Evolutionary conservation across 352 stramenopile genomes (phyloP).

Genomic region (Pseudoperonospora humuli): DNA sequence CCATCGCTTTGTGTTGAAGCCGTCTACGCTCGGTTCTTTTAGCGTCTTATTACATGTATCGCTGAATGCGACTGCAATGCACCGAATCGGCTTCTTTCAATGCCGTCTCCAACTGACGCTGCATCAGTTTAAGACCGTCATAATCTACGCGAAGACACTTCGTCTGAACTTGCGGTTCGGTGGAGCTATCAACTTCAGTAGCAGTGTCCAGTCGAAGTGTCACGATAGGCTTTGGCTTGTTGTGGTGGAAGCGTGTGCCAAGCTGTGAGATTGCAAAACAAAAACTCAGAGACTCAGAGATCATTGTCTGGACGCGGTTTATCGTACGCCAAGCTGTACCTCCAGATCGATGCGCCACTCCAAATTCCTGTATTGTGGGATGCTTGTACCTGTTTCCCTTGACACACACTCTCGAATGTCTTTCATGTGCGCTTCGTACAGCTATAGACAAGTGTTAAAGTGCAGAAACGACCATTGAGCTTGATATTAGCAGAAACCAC

Average conservation of each 20-base stretch:
- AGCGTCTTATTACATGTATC: constrained; percentile 50
- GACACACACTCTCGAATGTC: constrained; percentile 47
- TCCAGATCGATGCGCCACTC: constrained; percentile 81
- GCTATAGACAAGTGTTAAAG: constrained; percentile 13
- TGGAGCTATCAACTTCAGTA: constrained; percentile 9
- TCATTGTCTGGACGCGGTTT: background rate
- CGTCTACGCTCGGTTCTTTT: background rate
- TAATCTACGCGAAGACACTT: constrained; percentile 58
- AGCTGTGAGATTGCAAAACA: constrained; percentile 24
- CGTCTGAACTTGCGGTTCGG: constrained; percentile 21
- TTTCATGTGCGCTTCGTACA: constrained; percentile 40
- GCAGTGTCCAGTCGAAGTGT: constrained; percentile 56
- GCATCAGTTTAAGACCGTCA: constrained; percentile 50
- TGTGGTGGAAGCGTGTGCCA: constrained; percentile 48
- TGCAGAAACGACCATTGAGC: background rate
- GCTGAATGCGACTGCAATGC: constrained; percentile 63
- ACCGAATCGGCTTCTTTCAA: constrained; percentile 64
- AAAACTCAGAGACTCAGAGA: background rate
- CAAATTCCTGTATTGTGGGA: constrained; percentile 53
- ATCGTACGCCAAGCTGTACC: constrained; percentile 18
- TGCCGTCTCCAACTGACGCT: constrained; percentile 55
- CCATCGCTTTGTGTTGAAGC: background rate
- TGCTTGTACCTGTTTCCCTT: constrained; percentile 27
- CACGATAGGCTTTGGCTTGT: constrained; percentile 58
- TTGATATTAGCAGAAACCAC: background rate